A percentile compares a stretch with the other conserved stretches of the same genome.
These are phyloP conservation scores for Diatrype stigma DNA, from an alignment of 2,329 filamentous ascomycete species.

Conservation along the genomic window DNA sequence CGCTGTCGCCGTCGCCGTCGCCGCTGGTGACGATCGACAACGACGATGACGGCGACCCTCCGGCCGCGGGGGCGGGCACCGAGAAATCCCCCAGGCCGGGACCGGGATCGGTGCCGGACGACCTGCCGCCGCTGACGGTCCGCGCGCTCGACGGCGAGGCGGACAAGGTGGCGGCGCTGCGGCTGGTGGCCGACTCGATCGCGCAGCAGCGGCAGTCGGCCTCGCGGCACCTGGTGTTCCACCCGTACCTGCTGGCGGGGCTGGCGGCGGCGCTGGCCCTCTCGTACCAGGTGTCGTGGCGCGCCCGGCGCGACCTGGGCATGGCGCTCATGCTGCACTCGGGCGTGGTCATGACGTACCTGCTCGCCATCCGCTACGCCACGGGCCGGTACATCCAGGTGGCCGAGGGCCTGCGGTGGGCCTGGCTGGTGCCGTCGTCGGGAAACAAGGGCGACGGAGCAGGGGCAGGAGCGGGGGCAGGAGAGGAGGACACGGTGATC, in stretches of 20 bases:
- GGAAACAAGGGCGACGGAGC: conserved; percentile 10
- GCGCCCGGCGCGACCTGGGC: conserved; percentile 46
- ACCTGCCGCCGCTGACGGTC: conserved; percentile 61
- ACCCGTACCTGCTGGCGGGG: conserved; percentile 51
- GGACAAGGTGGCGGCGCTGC: conserved; percentile 65
- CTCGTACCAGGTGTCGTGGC: conserved; percentile 44
- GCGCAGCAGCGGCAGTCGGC: conserved; percentile 75
- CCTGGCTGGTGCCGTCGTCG: conserved; percentile 49
- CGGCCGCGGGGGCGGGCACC: conserved; percentile 8
- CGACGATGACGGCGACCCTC: conserved; percentile 29
- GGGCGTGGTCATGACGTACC: conserved; percentile 58
- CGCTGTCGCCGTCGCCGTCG: conserved; percentile 32
- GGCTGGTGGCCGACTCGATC: conserved; percentile 74
- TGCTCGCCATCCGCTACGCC: conserved; percentile 57
- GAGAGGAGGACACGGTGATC: conserved; percentile 55
- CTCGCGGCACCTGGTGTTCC: conserved; percentile 58
- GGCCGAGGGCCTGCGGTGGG: conserved; percentile 58
- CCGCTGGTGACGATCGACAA: conserved; percentile 31
- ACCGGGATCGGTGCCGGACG: conserved; percentile 34
- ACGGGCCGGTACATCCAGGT: conserved; percentile 58
- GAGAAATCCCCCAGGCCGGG: background rate
- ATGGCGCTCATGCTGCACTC: conserved; percentile 54
- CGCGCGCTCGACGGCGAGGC: conserved; percentile 48
- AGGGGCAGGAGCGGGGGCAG: no score
- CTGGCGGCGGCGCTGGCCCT: conserved; percentile 40